Evolutionary conservation across 164 flowering plant species (phyloP), one percentile per base, ranked within the genome.

Genomic region (Annona squamosa): DNA sequence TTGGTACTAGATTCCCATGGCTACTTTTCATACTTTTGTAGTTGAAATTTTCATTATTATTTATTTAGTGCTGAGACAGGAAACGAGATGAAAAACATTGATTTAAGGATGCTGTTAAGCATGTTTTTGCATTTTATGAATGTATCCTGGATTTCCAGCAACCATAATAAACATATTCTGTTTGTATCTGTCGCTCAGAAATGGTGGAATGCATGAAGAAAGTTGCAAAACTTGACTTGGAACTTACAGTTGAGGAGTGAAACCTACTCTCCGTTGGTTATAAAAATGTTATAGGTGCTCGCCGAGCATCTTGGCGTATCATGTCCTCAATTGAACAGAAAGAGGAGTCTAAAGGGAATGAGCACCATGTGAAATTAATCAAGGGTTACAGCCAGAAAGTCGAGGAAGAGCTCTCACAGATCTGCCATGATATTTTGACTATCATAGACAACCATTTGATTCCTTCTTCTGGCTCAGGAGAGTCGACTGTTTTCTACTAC

Each of bases 191-290:
- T 62, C 52, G 18, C 45, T 43, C 73, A 77, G 79, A 77, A 73
- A 77, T 77, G 79, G 79, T 77, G 18, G 79, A 77, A 73, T 46
- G 75, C 26, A 73, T 73, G 76, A 77, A 77, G 43, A 73, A 73
- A 56, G 79, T 77, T 70, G 79, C 79, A 6, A 77, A 73, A 57
- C 76, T 77, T 48, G 79, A 77, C 70, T 26, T 73, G 48, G 79
- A 73, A 43, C 72, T 77, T 73, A 77, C 79, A 7, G 79, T 77
- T 41, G 79, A 77, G 65, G 79, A 77, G 76, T 44, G 79, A 70
- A 77, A 77, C 63, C 76, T 77, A n/a, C 79, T 77, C 26, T 77
- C 79, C 9, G 79, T 77, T 57, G 79, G 79, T 56, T 77, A 77
- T 56, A 77, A 77, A 56, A 77, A 77, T 70, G 79, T 77, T 5